Evolutionary conservation across 768 basidiomycete species (phyloP), one percentile per base, ranked within the genome.

Genomic region (Vishniacozyma victoriae): DNA sequence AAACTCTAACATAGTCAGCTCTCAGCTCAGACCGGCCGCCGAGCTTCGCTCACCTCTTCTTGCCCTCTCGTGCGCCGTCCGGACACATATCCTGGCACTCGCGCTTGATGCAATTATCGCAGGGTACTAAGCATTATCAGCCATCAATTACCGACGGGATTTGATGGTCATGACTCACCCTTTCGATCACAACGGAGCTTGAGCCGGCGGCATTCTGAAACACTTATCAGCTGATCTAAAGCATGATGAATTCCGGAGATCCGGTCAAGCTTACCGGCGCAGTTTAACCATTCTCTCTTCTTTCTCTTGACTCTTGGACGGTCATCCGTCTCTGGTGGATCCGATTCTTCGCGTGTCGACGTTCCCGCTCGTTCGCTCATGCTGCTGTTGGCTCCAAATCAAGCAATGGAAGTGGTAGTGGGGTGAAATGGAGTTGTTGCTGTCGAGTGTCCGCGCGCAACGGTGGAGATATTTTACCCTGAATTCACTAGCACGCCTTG

Each of bases 111-210:
- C 55, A 57, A 27, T 49, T 48, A 7, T 24, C 35, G 31, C 55
- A 57, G 2, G 55, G 55, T 11, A 49, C 55, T 57, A 16, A 15
- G 5, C 12, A 20, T 29, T 4, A 26, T 7, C 20, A 15, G 18
- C 29, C 22, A n/a, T 19, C 7, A 9, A 14, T 11, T 26, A 9
- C n/a, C 11, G 20, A 23, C 35, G 25, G 20, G 12, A 18, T 5
- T 16, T 39, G 33, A 36, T n/a, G n/a, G n/a, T n/a, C 23, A 12
- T 20, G 9, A 31, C 50, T 15, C 41, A 51, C 55, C 47, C 31
- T 52, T 35, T n/a, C 55, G 33, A 35, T 57, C 50, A 33, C 55
- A 57, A 16, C 42, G 41, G 18, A 57, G 25, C 38, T 57, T 57
- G 9, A 57, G 36, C 24, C 55, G 4, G 4, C 55, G 45, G 33